These are phyloP conservation scores for Scolecobasidium constrictum DNA, from an alignment of 2,329 filamentous ascomycete species.

Conservation along the genomic window DNA sequence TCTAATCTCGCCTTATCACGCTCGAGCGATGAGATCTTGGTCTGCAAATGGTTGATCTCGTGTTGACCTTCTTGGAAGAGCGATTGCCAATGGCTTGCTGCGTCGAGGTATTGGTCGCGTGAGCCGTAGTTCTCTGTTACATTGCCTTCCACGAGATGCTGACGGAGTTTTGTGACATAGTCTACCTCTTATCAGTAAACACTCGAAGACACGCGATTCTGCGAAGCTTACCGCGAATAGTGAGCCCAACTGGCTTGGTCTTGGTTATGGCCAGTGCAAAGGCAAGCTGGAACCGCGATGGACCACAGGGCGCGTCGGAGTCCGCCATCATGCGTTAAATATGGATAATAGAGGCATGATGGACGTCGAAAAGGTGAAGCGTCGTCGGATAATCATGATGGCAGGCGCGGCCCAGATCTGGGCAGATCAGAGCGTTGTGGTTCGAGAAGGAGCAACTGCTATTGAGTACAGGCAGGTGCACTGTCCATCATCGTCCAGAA, in stretches of 20 bases:
- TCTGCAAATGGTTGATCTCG: conserved; percentile 3
- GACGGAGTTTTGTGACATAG: conserved; percentile 3
- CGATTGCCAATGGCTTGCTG: conserved; percentile 2
- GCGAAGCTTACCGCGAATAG: conserved; percentile 19
- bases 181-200: not conserved
- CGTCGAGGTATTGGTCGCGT: not conserved
- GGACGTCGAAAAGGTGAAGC: too few species aligned
- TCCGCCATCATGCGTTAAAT: too few species aligned
- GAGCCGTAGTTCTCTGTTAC: not conserved
- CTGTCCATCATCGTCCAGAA: too few species aligned
- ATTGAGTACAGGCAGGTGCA: too few species aligned
- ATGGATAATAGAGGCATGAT: too few species aligned
- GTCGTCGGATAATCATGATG: too few species aligned
- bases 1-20: too few species aligned
- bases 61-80: conserved; percentile 1
- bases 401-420: too few species aligned
- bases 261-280: conserved; percentile 26
- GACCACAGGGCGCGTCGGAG: not conserved
- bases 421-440: too few species aligned
- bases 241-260: conserved; percentile 24
- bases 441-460: too few species aligned
- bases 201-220: not conserved
- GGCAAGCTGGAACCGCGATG: conserved; percentile 18
- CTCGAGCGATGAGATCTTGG: not conserved
- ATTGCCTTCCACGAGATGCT: not conserved